Conservation (phyloP, 2,329 filamentous ascomycete genomes). For the Emmonsiellopsis sp. region DNA sequence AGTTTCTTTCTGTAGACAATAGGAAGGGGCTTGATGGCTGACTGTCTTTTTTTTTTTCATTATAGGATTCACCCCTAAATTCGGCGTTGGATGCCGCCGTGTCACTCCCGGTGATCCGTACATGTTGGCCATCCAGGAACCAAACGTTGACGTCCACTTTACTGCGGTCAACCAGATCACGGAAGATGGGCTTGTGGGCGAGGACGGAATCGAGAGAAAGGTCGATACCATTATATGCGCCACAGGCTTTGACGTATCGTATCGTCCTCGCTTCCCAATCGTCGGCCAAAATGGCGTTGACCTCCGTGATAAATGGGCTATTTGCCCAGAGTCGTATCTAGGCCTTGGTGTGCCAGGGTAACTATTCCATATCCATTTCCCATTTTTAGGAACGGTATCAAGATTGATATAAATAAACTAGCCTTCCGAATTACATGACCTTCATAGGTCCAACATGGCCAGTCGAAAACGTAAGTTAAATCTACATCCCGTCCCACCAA, state of each 20-base stretch:
- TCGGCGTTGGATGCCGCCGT: constrained; percentile 35
- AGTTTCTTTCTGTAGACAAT: neutral
- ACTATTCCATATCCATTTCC: constrained; percentile 12
- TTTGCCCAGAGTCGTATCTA: constrained; percentile 11
- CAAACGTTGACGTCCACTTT: constrained; percentile 25
- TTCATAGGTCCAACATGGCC: constrained; percentile 30
- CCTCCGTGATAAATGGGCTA: constrained; percentile 20
- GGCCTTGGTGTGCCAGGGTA: constrained; percentile 21
- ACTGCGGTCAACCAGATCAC: constrained; percentile 29
- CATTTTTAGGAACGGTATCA: constrained; percentile 7
- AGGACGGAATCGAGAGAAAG: constrained; percentile 12
- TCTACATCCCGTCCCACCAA: neutral
- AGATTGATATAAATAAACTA: constrained; percentile 15
- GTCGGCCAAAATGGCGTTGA: constrained; percentile 18
- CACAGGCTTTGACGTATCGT: constrained; percentile 25
- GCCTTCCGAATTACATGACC: constrained; percentile 27
- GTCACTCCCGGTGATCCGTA: constrained; percentile 45
- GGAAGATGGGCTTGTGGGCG: constrained; percentile 17
- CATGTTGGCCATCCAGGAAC: constrained; percentile 38
- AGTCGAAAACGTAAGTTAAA: constrained; percentile 35
- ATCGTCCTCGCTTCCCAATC: constrained; percentile 18
- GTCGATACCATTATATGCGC: constrained; percentile 24
- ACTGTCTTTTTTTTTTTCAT: too few species aligned
- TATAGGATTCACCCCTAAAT: constrained; percentile 16
- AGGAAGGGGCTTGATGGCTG: too few species aligned